Evolutionary conservation across 2,329 filamentous ascomycete species (phyloP).

Genomic region (Calonectria ilicicola): DNA sequence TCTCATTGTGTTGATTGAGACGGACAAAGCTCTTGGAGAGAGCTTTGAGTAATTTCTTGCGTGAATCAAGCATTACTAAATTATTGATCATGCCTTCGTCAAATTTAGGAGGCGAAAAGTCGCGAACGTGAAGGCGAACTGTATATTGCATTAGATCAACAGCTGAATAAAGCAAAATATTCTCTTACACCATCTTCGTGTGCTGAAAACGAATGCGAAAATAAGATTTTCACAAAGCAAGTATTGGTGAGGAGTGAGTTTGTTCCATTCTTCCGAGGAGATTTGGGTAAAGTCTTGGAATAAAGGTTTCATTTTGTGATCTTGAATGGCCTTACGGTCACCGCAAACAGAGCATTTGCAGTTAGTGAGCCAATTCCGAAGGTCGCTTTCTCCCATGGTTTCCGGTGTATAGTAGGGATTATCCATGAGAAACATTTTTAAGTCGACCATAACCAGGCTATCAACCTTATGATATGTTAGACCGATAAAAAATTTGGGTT

Average conservation of each 20-base stretch:
- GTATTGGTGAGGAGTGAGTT: neutral
- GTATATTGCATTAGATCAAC: neutral
- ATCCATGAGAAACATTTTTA: neutral
- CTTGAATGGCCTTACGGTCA: neutral
- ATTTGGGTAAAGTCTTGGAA: neutral
- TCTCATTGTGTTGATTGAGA: neutral
- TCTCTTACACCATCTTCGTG: neutral
- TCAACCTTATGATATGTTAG: neutral
- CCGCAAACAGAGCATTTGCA: neutral
- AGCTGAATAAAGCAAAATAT: neutral
- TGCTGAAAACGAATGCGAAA: neutral
- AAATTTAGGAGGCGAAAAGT: neutral
- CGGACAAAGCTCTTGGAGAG: neutral
- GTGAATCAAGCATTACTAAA: neutral
- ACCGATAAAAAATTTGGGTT: neutral
- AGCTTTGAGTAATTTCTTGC: neutral
- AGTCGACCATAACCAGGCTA: neutral
- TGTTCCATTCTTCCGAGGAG: neutral
- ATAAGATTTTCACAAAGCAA: neutral
- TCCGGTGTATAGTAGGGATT: neutral
- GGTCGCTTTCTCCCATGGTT: neutral
- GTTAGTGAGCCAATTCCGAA: neutral
- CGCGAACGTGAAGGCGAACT: neutral
- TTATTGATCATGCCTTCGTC: neutral
- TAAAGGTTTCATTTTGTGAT: neutral